These are phyloP conservation scores for Globisporangium irregulare DNA, from an alignment of 352 stramenopile species.

Conservation along the genomic window DNA sequence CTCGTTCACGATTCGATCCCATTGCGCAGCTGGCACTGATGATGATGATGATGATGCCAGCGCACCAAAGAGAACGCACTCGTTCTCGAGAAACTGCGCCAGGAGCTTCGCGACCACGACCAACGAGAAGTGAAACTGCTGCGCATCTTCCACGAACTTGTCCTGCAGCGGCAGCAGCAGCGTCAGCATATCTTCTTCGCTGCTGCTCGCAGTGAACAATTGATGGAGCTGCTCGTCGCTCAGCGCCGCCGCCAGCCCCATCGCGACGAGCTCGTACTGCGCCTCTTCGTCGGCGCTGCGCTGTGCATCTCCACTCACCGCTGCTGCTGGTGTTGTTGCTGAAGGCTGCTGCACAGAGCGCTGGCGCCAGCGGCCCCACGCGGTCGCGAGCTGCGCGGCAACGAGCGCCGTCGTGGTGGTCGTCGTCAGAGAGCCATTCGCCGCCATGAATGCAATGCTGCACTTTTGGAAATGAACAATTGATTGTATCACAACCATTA, in stretches of 20 bases:
- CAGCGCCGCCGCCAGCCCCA: slow-evolving; percentile 27
- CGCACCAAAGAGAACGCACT: not conserved
- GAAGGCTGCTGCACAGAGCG: not conserved
- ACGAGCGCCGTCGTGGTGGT: not conserved
- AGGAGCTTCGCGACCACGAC: slow-evolving; percentile 31
- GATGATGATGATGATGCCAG: not conserved
- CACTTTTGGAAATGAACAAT: slow-evolving; percentile 1
- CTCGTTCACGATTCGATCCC: slow-evolving; percentile 9
- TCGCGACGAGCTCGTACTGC: slow-evolving; percentile 56
- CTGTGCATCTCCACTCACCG: not conserved
- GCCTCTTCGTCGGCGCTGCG: slow-evolving; percentile 29
- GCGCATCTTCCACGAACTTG: slow-evolving; percentile 18
- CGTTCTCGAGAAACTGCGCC: slow-evolving; percentile 21
- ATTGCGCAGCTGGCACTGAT: not conserved
- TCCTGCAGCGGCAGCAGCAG: slow-evolving; percentile 41
- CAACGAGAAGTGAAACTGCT: slow-evolving; percentile 38
- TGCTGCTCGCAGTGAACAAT: slow-evolving; percentile 21
- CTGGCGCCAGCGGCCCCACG: slow-evolving; percentile 18
- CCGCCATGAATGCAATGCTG: not conserved
- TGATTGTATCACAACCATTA: not conserved
- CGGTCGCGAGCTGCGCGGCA: slow-evolving; percentile 14
- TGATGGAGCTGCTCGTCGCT: slow-evolving; percentile 21
- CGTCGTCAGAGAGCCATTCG: not conserved
- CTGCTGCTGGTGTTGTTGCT: not conserved
- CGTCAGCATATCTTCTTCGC: slow-evolving; percentile 15